Evolutionary conservation across 140 eudicot genomes (phyloP).

Genomic region (Ambrosia hybrid): DNA sequence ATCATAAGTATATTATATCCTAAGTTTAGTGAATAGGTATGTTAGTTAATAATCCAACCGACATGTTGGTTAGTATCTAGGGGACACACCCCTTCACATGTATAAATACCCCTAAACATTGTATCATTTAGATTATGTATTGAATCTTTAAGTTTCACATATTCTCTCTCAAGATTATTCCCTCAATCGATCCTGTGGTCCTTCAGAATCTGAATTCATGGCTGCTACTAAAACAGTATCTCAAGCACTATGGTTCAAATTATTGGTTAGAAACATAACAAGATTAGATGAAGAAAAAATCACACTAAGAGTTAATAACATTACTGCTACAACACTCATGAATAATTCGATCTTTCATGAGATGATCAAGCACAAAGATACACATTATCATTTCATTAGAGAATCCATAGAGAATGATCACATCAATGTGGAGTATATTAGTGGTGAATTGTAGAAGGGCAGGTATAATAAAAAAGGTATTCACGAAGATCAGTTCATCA

Average conservation of each 20-base stretch:
- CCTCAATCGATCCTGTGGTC: too few species aligned
- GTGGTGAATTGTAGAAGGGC: background rate
- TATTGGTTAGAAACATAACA: background rate
- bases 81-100: too few species aligned
- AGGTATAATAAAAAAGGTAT: background rate
- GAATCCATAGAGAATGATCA: background rate
- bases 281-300: background rate
- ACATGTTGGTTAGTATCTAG: too few species aligned
- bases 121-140: too few species aligned
- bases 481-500: background rate
- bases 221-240: background rate
- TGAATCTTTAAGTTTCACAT: too few species aligned
- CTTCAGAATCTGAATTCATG: too few species aligned
- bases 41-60: too few species aligned
- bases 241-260: background rate
- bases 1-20: too few species aligned
- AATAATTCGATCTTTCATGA: background rate
- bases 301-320: background rate
- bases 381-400: background rate
- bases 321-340: background rate
- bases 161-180: too few species aligned
- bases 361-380: background rate
- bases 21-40: too few species aligned
- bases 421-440: background rate
- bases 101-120: too few species aligned